Percentiles rank a stretch among this genome's conserved stretches.
These are phyloP conservation scores for Vitis hybrid DNA, from an alignment of 177 flowering plant genomes.

Conservation along the genomic window DNA sequence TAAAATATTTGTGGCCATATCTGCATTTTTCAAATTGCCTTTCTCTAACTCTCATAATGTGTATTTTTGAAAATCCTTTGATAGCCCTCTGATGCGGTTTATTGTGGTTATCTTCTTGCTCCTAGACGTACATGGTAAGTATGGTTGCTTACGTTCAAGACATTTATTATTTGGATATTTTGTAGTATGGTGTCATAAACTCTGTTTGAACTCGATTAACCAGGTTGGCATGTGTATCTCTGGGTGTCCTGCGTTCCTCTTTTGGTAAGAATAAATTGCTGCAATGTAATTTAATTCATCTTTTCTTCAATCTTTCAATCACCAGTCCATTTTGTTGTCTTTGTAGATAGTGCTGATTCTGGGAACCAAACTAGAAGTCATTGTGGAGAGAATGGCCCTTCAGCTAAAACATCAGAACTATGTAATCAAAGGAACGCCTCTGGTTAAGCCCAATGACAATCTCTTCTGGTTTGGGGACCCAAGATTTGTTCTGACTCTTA, in stretches of 20 bases:
- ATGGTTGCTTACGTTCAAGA: no score
- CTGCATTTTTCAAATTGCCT: no score
- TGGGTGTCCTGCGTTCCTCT: constrained; percentile 60
- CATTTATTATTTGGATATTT: no score
- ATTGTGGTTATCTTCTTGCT: no score
- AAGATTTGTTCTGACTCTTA: constrained; percentile 39
- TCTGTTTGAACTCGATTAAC: not conserved
- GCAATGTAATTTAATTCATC: not conserved
- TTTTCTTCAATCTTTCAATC: not conserved
- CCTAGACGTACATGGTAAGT: no score
- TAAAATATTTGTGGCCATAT: no score
- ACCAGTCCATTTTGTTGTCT: not conserved
- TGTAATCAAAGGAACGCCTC: constrained; percentile 56
- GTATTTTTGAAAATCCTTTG: no score
- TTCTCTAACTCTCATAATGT: no score
- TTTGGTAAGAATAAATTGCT: constrained; percentile 33
- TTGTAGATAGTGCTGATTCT: constrained; percentile 45
- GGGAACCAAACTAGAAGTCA: constrained; percentile 65
- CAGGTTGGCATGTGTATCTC: constrained; percentile 57
- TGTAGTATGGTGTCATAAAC: no score
- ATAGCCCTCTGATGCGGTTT: no score
- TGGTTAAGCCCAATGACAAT: constrained; percentile 60
- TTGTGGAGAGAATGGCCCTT: constrained; percentile 60
- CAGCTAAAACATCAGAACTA: constrained; percentile 34
- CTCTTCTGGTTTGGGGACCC: constrained; percentile 71